Evolutionary conservation across 1,284 basidiomycete species (phyloP).

Genomic region (Sporisorium scitamineum): DNA sequence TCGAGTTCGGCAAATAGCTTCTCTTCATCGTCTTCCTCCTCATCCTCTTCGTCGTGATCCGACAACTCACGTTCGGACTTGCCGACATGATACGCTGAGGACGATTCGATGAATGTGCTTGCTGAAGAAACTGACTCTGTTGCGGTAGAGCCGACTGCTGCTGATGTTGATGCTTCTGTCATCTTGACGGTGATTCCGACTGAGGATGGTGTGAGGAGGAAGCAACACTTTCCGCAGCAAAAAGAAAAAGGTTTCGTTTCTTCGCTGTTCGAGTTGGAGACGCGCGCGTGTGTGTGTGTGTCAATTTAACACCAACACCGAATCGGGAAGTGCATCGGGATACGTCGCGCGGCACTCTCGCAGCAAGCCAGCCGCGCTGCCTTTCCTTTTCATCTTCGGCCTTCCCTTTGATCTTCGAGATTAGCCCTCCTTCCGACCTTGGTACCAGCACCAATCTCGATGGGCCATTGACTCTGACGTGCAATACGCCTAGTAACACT

Average conservation of each 20-base stretch:
- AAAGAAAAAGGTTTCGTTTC: not conserved
- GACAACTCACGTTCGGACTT: not conserved
- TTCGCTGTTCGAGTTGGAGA: not conserved
- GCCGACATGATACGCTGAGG: conserved; percentile 20
- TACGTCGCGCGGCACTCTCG: no score
- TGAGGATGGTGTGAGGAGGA: conserved; percentile 4
- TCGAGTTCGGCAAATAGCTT: conserved; percentile 60
- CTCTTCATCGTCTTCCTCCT: conserved; percentile 51
- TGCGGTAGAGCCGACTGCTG: not conserved
- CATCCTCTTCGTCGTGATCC: conserved; percentile 7
- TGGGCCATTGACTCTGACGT: not conserved
- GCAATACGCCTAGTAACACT: not conserved
- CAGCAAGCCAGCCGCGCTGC: no score
- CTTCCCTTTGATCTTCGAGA: not conserved
- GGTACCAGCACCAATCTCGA: not conserved
- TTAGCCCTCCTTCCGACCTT: not conserved
- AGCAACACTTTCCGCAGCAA: conserved; percentile 23
- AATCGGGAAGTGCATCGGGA: conserved; percentile 2
- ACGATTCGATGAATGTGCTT: conserved; percentile 33
- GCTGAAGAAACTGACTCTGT: conserved; percentile 5
- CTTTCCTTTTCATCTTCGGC: not conserved
- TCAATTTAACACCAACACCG: conserved; percentile 18
- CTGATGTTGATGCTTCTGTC: conserved; percentile 22
- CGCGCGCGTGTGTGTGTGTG: conserved; percentile 10
- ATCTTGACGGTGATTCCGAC: not conserved